A percentile compares a stretch with the other conserved stretches of the same genome.
Conservation (phyloP, 2,329 filamentous ascomycete species). For the Penicillium sp. region DNA sequence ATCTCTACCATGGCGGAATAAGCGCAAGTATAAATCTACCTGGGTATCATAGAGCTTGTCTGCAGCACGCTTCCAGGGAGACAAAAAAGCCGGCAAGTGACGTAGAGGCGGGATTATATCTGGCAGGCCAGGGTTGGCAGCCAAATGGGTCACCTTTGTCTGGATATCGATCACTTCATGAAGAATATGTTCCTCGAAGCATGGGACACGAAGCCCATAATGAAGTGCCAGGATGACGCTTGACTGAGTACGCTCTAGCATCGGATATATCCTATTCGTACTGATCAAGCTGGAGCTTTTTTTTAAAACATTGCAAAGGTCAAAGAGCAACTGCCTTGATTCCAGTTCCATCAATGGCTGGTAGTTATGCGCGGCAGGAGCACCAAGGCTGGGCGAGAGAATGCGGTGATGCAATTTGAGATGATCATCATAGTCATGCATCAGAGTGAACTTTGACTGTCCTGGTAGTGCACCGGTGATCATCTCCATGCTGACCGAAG, state of each 20-base stretch:
- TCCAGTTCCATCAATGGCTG: conserved; percentile 58
- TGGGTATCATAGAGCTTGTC: conserved; percentile 29
- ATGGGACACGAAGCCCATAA: conserved; percentile 55
- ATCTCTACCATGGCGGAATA: conserved; percentile 23
- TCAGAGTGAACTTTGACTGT: conserved; percentile 38
- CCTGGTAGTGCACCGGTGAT: conserved; percentile 35
- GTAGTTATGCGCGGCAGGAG: conserved; percentile 52
- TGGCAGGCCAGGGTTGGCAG: conserved; percentile 52
- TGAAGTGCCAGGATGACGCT: conserved; percentile 58
- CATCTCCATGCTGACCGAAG: conserved; percentile 44
- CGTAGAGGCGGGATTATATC: conserved; percentile 53
- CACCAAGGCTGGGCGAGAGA: conserved; percentile 54
- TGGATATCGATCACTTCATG: conserved; percentile 54
- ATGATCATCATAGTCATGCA: conserved; percentile 57
- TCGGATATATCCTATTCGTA: conserved; percentile 49
- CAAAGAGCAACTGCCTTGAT: conserved; percentile 48
- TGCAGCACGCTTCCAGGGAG: conserved; percentile 49
- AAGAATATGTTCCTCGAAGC: conserved; percentile 49
- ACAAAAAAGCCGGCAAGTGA: conserved; percentile 49
- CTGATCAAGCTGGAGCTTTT: conserved; percentile 9
- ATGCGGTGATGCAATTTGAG: conserved; percentile 53
- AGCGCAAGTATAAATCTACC: conserved; percentile 31
- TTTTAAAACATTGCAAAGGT: conserved; percentile 40
- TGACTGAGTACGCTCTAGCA: conserved; percentile 56
- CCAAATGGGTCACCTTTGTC: conserved; percentile 52